These are phyloP conservation scores for Celoporthe dispersa DNA, from an alignment of 2,329 filamentous ascomycete species.

Conservation along the genomic window DNA sequence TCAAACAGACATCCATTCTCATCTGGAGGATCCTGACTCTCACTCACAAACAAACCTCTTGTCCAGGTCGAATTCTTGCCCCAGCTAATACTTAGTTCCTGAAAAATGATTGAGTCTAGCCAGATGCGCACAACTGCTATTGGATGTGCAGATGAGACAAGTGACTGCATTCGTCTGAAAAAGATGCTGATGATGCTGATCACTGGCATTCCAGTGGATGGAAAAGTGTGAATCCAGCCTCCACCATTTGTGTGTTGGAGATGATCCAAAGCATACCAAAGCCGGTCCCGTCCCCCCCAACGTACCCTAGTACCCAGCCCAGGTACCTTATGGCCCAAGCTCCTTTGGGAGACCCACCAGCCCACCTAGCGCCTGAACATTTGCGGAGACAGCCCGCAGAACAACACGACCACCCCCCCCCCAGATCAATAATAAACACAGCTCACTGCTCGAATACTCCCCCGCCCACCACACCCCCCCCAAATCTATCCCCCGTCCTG, in stretches of 20 bases:
- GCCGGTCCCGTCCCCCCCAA: not conserved
- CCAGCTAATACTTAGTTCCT: not conserved
- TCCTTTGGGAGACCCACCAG: slow-evolving; percentile 2
- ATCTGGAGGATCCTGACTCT: not conserved
- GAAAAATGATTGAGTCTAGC: not conserved
- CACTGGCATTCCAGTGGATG: not conserved
- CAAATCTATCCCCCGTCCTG: slow-evolving; percentile 4
- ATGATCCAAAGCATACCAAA: not conserved
- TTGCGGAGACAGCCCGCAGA: not conserved
- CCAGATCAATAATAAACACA: slow-evolving; percentile 20
- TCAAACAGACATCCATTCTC: too few species aligned
- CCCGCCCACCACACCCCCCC: slow-evolving; percentile 16
- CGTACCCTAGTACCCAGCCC: not conserved
- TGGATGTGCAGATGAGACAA: not conserved
- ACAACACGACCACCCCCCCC: not conserved
- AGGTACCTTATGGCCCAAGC: slow-evolving; percentile 21
- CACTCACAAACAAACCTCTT: not conserved
- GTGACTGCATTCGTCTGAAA: not conserved
- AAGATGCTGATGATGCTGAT: not conserved
- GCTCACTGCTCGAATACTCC: slow-evolving; percentile 1
- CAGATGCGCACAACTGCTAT: not conserved
- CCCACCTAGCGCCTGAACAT: not conserved
- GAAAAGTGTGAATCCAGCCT: slow-evolving; percentile 8
- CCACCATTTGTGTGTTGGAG: slow-evolving; percentile 7
- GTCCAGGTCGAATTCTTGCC: not conserved